Base-by-base conservation (phyloP, 2,329 filamentous ascomycete genomes). In the Juglanconis sp. region DNA sequence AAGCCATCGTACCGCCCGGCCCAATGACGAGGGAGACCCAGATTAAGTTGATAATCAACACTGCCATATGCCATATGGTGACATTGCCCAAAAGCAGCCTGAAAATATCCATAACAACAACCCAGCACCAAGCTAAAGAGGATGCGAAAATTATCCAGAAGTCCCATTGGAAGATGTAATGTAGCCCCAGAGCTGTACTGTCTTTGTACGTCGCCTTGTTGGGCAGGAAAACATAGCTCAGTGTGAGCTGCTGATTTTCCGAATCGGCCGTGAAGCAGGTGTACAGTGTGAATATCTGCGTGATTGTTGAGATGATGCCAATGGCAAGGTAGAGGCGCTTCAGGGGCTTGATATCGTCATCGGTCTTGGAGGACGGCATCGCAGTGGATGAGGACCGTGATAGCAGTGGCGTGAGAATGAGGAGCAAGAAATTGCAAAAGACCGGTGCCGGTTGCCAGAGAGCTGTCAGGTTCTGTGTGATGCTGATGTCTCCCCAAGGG, bases 81-180 rank as follows among this genome's bases (percentile, higher is more conserved):
- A 24, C 24, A 24, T 24, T 24, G 24, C 24, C 24, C 24, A 24
- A 24, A 24, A 24, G 24, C 24, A 24, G 24, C 24, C 24, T 24
- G 24, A 24, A 24, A 2, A 24, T 24, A 24, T 24, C 24, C 24
- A 24, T 24, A 3, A 34, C 31, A 8, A 54, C 52, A 44, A 54
- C 30, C 5, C 31, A 11, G 24, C 52, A 44, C 13, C 52, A 30
- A 8, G 46, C 30, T 30, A 54, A 35, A 24, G 24, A 54, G 11
- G 52, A 38, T 5, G 30, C 52, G 38, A 24, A 54, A 24, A 54
- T 9, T 6, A 32, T 15, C 38, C 38, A 54, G 38, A 38, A 54
- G 40, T 54, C 52, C 24, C 52, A 54, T 31, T 54, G 52, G 31
- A 54, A 54, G 24, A 54, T 35, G 30, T 54, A 54, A 34, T 54